Evolutionary conservation across 305 asterid genomes (phyloP), one percentile per base, ranked within the genome.

Genomic region (Ilex paraguariensis): DNA sequence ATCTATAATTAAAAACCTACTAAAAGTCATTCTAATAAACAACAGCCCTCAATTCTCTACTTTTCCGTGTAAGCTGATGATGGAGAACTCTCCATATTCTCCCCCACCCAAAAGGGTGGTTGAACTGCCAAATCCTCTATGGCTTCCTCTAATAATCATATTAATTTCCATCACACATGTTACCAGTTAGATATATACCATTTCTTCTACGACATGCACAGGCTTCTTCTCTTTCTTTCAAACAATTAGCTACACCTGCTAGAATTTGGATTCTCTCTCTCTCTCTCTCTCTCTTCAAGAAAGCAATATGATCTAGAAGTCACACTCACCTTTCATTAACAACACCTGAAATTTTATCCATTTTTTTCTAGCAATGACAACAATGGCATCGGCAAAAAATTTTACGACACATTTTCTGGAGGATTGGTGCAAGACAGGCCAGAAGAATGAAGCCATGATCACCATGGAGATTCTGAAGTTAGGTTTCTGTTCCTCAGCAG

Each of bases 21-120:
- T 21, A 21, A 21, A 21, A 21, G 28, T 21, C 28, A 21, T 21
- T 21, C 28, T 21, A 21, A 21, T 21, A 21, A 21, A 36, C 42
- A 36, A 36, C 42, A 61, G 50, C 72, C 17, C 21, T 59, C 56
- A 64, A 59, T 5, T 54, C 70, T 74, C 77, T 62, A 73, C 40
- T 54, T 68, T 74, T 67, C 66, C 82, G 77, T 70, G 70, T 46
- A 31, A 56, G 67, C 48, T 70, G 65, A 63, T 69, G 66, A 63
- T 42, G 57, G 6, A 31, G 56, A 57, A 10, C 42, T 40, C 48
- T 42, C 68, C 17, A 21, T 39, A 70, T 76, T 76, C 67, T 57
- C 53, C 62, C 75, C 76, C 67, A 73, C 74, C 63, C 55, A 63
- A 63, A 61, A 59, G 63, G 63, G 78, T 80, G 56, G 85, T 74